Evolutionary conservation across 306 rosid genomes (phyloP), one percentile per base, ranked within the genome.

Genomic region (Citrullus colocynthis): DNA sequence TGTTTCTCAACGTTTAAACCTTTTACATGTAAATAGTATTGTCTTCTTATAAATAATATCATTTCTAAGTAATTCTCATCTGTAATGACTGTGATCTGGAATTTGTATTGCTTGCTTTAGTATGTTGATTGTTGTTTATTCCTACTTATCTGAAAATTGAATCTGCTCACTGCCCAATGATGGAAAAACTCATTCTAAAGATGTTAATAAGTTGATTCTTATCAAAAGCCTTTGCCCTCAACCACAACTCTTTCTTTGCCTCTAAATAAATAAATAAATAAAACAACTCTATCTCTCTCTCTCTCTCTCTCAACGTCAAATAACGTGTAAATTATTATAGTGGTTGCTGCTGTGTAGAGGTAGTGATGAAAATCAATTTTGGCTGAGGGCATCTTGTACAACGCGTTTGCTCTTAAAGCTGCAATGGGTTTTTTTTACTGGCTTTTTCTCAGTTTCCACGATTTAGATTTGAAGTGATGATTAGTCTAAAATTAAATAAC

Each of bases 301-400:
- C 39, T 36, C 39, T 36, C 36, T 32, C 36, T 32, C 36, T 32
- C 36, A 32, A 32, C 36, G 4, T 32, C 36, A 32, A 32, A 32
- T 3, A 2, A 32, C 4, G 36, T 32, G 36, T 32, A 32, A 32
- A 32, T 32, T 32, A 32, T 32, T 32, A 32, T 32, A 2, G 36
- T 32, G 36, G 36, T 32, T 32, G 36, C 36, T 32, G 36, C 15
- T 44, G 75, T n/a, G 55, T 69, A 44, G 75, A 69, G 75, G 75
- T 69, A 69, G 75, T 69, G 75, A 69, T 69, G 75, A 69, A 69
- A 44, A 69, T 69, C 56, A 42, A 69, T 69, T 44, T 44, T 20
- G 12, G 14, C 75, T 69, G 75, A 69, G 75, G 75, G 75, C 56
- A 69, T 69, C 52, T 69, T 69, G 5, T 54, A 42, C 9, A 36